Evolutionary conservation across 805 yeast species (phyloP), one percentile per base, ranked within the genome.

Genomic region (Sugiyamaella mastotermitis): DNA sequence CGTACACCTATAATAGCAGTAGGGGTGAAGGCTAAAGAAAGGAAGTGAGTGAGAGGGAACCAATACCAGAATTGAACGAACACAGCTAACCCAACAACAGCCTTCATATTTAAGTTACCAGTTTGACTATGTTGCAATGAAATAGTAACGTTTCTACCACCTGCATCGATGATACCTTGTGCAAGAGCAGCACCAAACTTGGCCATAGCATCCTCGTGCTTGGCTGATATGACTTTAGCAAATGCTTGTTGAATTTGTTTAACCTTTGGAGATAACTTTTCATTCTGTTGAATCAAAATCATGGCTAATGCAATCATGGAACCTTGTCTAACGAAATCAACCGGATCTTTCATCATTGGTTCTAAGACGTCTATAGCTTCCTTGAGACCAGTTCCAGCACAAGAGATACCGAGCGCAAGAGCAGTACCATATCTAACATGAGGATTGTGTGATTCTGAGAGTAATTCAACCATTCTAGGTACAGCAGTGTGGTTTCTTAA

Each of bases 401-500:
- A 88, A 3, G 97, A 78, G 46, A 92, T 84, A 64, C 97, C 98
- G 47, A 92, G 72, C 0, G 98, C 98, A 77, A 92, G 69, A 1
- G 97, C 95, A 22, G 97, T 84, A 67, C 98, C 98, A 58, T 92
- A 92, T 61, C 98, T 83, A 25, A 92, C 97, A 58, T 92, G 97
- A 10, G 98, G 95, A 60, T 92, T 92, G 61, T 92, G 97, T 1
- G 95, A 84, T 61, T 87, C 95, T 0, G 95, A 77, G 50, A 92
- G 71, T 41, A 92, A 70, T 60, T 90, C 95, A 26, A 92, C 97
- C 65, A 92, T 83, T 50, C 94, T 82, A 41, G 98, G 98, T 15
- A 92, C 90, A 0, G 95, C 87, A 11, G 87, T 79, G 61, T 86
- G 84, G 58, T 88, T 94, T 56, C 95, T 83, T 43, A 90, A 71